These are phyloP conservation scores for Penicillium robsamsonii DNA, from an alignment of 495 filamentous ascomycete species.

Conservation along the genomic window DNA sequence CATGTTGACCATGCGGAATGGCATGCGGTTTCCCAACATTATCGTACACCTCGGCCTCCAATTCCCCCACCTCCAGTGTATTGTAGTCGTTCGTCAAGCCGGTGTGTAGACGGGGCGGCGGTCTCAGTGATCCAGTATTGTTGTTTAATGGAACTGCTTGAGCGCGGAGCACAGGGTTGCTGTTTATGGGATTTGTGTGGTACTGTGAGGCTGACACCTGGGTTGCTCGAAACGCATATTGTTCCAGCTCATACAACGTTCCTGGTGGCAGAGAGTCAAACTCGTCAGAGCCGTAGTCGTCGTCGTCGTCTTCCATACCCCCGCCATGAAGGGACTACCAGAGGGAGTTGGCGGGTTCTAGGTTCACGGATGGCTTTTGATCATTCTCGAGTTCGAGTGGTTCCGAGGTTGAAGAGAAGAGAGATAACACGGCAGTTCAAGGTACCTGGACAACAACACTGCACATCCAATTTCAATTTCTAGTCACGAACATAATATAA, in stretches of 20 bases:
- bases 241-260: constrained; percentile 53
- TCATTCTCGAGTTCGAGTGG: not conserved
- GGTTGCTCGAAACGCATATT: constrained; percentile 53
- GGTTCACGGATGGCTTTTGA: not conserved
- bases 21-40: constrained; percentile 35
- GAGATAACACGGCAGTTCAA: constrained; percentile 1
- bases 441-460: not conserved
- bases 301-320: constrained; percentile 59
- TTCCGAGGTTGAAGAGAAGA: not conserved
- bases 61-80: constrained; percentile 54
- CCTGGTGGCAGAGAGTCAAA: constrained; percentile 55
- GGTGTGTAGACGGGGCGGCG: constrained; percentile 35
- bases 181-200: constrained; percentile 9
- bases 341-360: constrained; percentile 1
- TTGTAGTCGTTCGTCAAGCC: constrained; percentile 53
- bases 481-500: not conserved
- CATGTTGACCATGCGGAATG: constrained; percentile 22
- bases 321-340: constrained; percentile 43
- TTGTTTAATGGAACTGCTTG: constrained; percentile 8
- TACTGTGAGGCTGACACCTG: constrained; percentile 34
- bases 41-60: constrained; percentile 53
- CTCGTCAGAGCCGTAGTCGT: constrained; percentile 66
- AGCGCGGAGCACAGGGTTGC: constrained; percentile 8
- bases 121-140: constrained; percentile 24
- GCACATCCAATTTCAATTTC: constrained; percentile 4